These are phyloP conservation scores for Noccaea bulbosa DNA, from an alignment of 345 rosid genomes.

Conservation along the genomic window DNA sequence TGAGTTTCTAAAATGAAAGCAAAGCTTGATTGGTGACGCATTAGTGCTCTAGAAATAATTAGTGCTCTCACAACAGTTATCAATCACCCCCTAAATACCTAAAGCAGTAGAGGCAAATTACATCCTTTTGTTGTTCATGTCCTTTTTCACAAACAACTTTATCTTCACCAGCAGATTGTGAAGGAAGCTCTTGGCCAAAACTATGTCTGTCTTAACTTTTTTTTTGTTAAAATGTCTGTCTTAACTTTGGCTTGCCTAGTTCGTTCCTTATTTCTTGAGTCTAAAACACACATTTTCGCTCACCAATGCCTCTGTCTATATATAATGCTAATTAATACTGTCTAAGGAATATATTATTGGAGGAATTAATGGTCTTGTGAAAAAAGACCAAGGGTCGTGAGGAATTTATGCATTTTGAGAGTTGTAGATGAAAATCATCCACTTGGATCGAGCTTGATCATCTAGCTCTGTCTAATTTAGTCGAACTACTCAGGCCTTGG, in stretches of 20 bases:
- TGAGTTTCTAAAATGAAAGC: no score
- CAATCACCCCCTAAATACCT: no score
- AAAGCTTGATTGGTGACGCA: no score
- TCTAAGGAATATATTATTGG: not conserved
- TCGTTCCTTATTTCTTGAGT: not conserved
- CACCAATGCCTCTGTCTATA: not conserved
- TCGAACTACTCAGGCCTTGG: not conserved
- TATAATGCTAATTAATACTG: not conserved
- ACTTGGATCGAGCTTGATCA: not conserved
- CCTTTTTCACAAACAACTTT: slow-evolving; percentile 18
- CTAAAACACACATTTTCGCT: not conserved
- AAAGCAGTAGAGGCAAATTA: not conserved
- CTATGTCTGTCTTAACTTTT: not conserved
- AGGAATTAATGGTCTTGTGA: not conserved
- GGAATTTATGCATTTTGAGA: not conserved
- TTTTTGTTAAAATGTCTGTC: no score
- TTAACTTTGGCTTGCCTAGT: not conserved
- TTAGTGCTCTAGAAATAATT: no score
- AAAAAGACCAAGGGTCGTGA: not conserved
- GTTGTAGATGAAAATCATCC: not conserved
- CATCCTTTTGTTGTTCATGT: slow-evolving; percentile 10
- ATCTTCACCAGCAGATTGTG: slow-evolving; percentile 4
- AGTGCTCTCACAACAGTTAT: no score
- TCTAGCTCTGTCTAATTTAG: slow-evolving; percentile 8
- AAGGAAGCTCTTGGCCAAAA: slow-evolving; percentile 10